Evolutionary conservation across 495 filamentous ascomycete species (phyloP).

Genomic region (Penicillium ochrochloron): DNA sequence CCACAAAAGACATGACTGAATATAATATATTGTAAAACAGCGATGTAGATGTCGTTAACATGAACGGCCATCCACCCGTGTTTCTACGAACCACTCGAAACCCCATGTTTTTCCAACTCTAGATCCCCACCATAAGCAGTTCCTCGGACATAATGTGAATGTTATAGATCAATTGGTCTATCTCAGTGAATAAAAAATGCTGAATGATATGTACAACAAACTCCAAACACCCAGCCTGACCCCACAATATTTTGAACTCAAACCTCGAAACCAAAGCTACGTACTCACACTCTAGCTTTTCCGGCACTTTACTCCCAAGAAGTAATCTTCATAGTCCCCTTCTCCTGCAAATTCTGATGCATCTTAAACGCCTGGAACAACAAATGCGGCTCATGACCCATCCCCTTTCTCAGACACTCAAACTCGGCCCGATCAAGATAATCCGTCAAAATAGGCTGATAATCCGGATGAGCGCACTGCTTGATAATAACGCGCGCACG

Average conservation of each 20-base stretch:
- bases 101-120: neutral
- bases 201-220: slow-evolving; percentile 29
- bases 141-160: neutral
- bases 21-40: neutral
- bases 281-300: neutral
- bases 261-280: slow-evolving; percentile 37
- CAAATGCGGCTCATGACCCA: slow-evolving; percentile 89
- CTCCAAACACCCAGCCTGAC: neutral
- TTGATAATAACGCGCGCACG: slow-evolving; percentile 85
- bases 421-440: slow-evolving; percentile 88
- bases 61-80: no score
- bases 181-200: slow-evolving; percentile 2
- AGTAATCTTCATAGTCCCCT: slow-evolving; percentile 82
- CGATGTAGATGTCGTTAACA: no score
- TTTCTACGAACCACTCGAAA: no score
- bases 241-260: neutral
- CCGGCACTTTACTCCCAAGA: slow-evolving; percentile 51
- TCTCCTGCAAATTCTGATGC: slow-evolving; percentile 79
- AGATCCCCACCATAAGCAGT: neutral
- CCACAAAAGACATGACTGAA: no score
- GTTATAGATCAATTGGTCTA: neutral
- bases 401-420: slow-evolving; percentile 84
- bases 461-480: slow-evolving; percentile 87
- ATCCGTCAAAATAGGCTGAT: slow-evolving; percentile 78
- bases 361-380: slow-evolving; percentile 85